Percentiles rank a stretch among this genome's conserved stretches.
Evolutionary conservation across 2,329 filamentous ascomycete species (phyloP).

Genomic region (Polytolypa hystricis): DNA sequence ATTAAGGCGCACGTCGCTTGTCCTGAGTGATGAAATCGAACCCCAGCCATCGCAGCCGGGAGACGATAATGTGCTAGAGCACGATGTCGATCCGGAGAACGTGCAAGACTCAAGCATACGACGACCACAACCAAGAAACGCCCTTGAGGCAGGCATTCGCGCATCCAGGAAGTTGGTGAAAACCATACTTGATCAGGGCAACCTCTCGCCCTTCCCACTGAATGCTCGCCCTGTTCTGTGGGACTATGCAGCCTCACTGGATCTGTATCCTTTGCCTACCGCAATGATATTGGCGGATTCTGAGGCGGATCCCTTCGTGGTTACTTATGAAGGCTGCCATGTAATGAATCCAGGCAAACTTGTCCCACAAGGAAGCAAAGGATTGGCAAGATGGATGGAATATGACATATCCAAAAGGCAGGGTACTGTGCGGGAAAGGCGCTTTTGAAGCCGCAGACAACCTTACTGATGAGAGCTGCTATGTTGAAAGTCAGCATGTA

Average conservation of each 20-base stretch:
- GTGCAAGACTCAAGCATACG: too few relatives aligned
- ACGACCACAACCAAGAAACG: too few relatives aligned
- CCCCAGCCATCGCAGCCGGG: too few relatives aligned
- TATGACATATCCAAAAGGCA: constrained; percentile 57
- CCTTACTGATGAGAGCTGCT: too few relatives aligned
- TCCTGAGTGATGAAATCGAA: constrained; percentile 46
- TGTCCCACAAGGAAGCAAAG: constrained; percentile 56
- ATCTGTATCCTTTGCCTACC: constrained; percentile 80
- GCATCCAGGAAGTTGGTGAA: constrained; percentile 72
- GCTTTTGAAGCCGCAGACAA: constrained; percentile 37
- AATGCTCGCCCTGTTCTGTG: constrained; percentile 71
- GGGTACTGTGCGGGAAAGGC: constrained; percentile 53
- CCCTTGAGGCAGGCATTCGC: too few relatives aligned
- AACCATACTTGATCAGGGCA: constrained; percentile 81
- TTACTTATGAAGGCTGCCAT: constrained; percentile 91
- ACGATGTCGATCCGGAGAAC: too few relatives aligned
- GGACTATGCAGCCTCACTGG: constrained; percentile 68
- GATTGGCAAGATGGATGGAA: constrained; percentile 73
- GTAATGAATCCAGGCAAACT: constrained; percentile 85
- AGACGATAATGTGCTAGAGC: too few relatives aligned
- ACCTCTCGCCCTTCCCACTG: constrained; percentile 78
- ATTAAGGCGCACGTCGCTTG: constrained; percentile 64
- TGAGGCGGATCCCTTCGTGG: constrained; percentile 67
- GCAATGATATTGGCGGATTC: constrained; percentile 73
- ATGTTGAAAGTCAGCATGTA: too few relatives aligned